phyloP scores from a whole-genome alignment of 2,329 filamentous ascomycete species.

The Fusarium secorum region DNA sequence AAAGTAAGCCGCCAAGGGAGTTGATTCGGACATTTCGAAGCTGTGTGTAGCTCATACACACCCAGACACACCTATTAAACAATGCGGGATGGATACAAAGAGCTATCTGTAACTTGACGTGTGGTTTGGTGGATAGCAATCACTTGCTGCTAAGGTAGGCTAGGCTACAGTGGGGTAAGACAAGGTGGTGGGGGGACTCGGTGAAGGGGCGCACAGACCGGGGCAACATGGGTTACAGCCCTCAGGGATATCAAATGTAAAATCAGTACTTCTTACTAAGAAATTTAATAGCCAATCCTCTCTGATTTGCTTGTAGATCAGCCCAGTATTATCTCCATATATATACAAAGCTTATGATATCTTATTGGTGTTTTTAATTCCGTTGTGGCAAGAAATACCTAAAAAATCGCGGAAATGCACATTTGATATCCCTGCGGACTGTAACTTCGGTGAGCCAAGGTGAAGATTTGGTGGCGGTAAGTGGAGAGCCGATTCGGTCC shows the following conservation, averaged over 20 bases:
- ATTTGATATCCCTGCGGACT: no score
- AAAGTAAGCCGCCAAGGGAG: conserved; percentile 53
- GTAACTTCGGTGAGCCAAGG: neutral
- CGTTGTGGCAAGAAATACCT: no score
- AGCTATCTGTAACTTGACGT: conserved; percentile 37
- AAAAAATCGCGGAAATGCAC: no score
- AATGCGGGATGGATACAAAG: conserved; percentile 7
- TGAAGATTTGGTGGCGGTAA: neutral
- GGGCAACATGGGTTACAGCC: neutral
- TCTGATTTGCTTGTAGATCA: no score
- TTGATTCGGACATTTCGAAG: conserved; percentile 49
- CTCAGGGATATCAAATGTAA: no score
- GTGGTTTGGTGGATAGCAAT: conserved; percentile 24
- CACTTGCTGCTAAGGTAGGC: neutral
- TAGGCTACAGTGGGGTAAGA: conserved; percentile 29
- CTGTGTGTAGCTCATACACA: neutral
- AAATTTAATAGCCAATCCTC: no score
- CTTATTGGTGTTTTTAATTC: no score
- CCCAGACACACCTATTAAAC: neutral
- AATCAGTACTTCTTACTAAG: no score
- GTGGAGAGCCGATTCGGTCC: neutral
- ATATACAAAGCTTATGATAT: no score
- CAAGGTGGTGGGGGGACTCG: conserved; percentile 13
- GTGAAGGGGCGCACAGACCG: neutral
- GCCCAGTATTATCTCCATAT: no score